Evolutionary conservation across 2,329 filamentous ascomycete species (phyloP), one percentile per base, ranked within the genome.

Genomic region (Alternaria triticina): DNA sequence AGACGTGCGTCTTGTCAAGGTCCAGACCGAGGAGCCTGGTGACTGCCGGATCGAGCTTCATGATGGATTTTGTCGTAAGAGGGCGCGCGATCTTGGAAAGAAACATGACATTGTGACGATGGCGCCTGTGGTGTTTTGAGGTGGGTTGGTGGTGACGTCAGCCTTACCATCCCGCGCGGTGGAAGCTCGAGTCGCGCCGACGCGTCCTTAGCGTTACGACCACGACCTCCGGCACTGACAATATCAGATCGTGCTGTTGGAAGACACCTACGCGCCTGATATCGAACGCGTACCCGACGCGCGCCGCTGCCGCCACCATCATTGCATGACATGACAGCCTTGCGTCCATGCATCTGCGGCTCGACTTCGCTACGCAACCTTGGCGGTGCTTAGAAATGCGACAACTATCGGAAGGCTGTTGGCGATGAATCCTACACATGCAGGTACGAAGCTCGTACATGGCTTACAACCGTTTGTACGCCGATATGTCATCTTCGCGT

Each of bases 21-120:
- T 90, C 85, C 6, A 93, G 83, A 6, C 82, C 80, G 4, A 94
- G 84, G 9, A 90, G 87, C 59, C 85, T 77, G 15, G 87, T 75
- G 43, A 93, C 87, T 25, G 89, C 88, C 1, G 86, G 77, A 74
- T 94, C 91, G 44, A 92, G 82, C 57, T 81, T 84, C 82, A 84
- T 84, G 8, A 9, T 45, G 20, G 9, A 5, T 28, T 5, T 17
- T 40, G 20, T 20, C 7, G 6, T 23, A 4, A 40, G n/a, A 12
- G n/a, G 22, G 33, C 17, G 30, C 15, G 30, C 43, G 12, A 54
- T 22, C 4, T 22, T 36, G 44, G 28, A 59, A n/a, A 30, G 20
- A 9, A 4, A 59, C n/a, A 50, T 55, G 5, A 5, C 56, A 33
- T 50, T 6, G 20, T 62, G 15, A 3, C 6, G 17, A 13, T 5